Percentiles rank a stretch among this genome's conserved stretches.
Conservation (phyloP, 768 basidiomycete species). For the Boletus rex-veris region DNA sequence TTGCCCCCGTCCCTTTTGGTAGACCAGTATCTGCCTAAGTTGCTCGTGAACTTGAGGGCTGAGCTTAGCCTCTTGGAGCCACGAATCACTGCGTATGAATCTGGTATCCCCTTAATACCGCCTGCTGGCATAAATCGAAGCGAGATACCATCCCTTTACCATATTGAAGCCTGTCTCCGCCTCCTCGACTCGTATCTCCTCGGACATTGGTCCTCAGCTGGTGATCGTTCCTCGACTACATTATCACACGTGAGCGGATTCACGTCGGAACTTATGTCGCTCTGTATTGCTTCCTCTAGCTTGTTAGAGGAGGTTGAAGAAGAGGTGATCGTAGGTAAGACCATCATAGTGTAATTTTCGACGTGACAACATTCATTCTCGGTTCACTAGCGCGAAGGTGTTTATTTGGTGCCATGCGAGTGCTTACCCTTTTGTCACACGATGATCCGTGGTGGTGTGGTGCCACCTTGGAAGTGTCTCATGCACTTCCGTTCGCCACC, state of each 20-base stretch:
- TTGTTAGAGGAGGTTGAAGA: constrained; percentile 23
- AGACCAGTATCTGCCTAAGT: constrained; percentile 25
- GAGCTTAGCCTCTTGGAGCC: constrained; percentile 41
- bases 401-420: constrained; percentile 55
- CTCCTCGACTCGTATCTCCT: constrained; percentile 64
- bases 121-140: constrained; percentile 7
- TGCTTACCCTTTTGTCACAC: constrained; percentile 71
- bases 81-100: constrained; percentile 37
- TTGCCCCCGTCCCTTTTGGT: constrained; percentile 46
- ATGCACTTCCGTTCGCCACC: constrained; percentile 45
- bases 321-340: constrained; percentile 17
- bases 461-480: constrained; percentile 45
- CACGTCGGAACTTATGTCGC: constrained; percentile 44
- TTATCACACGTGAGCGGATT: constrained; percentile 29
- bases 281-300: constrained; percentile 51
- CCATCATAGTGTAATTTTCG: not conserved
- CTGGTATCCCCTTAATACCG: constrained; percentile 41
- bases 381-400: constrained; percentile 40
- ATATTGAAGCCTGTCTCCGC: constrained; percentile 52
- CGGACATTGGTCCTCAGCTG: constrained; percentile 46
- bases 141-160: constrained; percentile 39
- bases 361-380: not conserved
- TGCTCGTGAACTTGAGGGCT: constrained; percentile 32
- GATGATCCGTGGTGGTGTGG: constrained; percentile 53
- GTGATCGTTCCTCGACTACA: constrained; percentile 7